Evolutionary conservation across 2,329 filamentous ascomycete species (phyloP).

Genomic region (Coniosporium tulheliwenetii): DNA sequence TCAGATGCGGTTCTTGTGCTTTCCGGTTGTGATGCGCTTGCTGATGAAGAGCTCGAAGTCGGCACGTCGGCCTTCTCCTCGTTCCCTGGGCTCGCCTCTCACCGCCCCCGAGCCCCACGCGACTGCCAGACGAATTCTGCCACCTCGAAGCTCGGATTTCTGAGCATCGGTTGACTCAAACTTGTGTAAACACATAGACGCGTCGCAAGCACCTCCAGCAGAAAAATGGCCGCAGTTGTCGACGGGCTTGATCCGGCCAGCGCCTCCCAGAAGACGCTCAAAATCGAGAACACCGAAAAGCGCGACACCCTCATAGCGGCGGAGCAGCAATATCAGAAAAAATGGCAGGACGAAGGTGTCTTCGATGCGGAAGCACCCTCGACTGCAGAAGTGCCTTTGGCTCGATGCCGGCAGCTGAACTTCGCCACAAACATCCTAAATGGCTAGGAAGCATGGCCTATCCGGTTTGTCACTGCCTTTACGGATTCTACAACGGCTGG

Average conservation of each 20-base stretch:
- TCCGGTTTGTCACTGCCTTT: constrained; percentile 22
- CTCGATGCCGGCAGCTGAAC: constrained; percentile 55
- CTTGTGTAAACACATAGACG: no score
- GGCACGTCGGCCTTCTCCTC: no score
- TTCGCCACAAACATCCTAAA: constrained; percentile 73
- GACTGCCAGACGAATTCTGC: no score
- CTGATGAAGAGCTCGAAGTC: no score
- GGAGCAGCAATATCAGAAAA: constrained; percentile 84
- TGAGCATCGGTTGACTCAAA: no score
- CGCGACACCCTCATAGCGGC: constrained; percentile 38
- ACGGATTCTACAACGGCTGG: background rate
- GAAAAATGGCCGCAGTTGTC: constrained; percentile 10
- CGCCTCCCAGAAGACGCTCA: constrained; percentile 44
- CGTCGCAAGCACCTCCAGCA: no score
- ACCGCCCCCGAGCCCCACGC: no score
- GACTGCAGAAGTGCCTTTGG: constrained; percentile 57
- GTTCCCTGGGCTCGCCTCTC: no score
- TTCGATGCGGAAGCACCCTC: constrained; percentile 82
- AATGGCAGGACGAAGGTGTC: constrained; percentile 62
- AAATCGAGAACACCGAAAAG: constrained; percentile 38
- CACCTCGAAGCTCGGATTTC: no score
- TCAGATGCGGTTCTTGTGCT: no score
- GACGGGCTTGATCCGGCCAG: constrained; percentile 39
- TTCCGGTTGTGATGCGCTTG: no score
- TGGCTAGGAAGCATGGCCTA: constrained; percentile 74